Conservation (phyloP, 345 rosid species). For the Euphorbia pulcherrima region DNA sequence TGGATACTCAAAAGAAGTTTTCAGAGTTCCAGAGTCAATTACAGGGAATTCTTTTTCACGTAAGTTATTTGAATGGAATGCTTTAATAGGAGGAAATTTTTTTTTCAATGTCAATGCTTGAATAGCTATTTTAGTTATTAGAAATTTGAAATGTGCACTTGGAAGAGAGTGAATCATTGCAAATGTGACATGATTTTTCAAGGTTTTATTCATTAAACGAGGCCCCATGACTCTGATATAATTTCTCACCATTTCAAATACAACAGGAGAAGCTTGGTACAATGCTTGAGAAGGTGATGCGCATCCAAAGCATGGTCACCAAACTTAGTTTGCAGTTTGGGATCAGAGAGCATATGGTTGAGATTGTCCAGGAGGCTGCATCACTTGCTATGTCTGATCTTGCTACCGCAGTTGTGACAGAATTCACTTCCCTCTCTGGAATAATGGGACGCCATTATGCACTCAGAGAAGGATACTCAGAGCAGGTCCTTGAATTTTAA, state of each 20-base stretch:
- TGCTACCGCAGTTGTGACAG: slow-evolving; percentile 86
- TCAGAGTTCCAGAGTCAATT: slow-evolving; percentile 72
- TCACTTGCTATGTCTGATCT: slow-evolving; percentile 97
- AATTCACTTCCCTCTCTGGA: slow-evolving; percentile 88
- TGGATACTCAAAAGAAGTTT: slow-evolving; percentile 67
- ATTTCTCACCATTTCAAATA: slow-evolving; percentile 19
- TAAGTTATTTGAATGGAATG: slow-evolving; percentile 36
- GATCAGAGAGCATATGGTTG: slow-evolving; percentile 47
- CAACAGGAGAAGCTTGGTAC: slow-evolving; percentile 91
- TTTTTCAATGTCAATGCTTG: neutral
- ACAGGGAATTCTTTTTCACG: slow-evolving; percentile 89
- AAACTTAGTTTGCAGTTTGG: slow-evolving; percentile 52
- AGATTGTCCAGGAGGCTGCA: slow-evolving; percentile 64
- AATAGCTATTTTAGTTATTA: neutral
- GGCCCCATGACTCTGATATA: slow-evolving; percentile 12
- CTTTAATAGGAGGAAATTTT: neutral
- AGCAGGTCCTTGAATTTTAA: slow-evolving; percentile 53
- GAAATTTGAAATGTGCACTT: neutral
- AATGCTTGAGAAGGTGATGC: slow-evolving; percentile 78
- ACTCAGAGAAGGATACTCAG: slow-evolving; percentile 80
- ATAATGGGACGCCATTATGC: slow-evolving; percentile 97
- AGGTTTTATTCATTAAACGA: neutral
- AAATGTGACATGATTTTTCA: neutral
- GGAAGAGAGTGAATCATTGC: neutral
- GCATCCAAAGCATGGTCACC: slow-evolving; percentile 51